phyloP scores from a whole-genome alignment of 208 protist species.

The Leishmania aethiopica region DNA sequence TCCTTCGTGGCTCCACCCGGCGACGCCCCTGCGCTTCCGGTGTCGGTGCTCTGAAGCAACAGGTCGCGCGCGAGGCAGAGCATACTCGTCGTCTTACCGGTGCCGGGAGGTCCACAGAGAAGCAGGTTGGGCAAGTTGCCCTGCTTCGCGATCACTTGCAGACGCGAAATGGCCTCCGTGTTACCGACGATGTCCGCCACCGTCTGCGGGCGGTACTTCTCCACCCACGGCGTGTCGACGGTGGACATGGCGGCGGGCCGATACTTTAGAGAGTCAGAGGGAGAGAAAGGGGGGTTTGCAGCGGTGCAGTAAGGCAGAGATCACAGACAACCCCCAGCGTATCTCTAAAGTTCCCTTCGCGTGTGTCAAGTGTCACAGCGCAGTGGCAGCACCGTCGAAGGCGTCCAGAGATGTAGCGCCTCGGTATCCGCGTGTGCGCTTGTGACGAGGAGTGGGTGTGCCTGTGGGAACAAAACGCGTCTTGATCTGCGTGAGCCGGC shows the following conservation, averaged over 20 bases:
- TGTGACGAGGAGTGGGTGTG: too few relatives aligned
- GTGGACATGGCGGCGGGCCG: conserved; percentile 16
- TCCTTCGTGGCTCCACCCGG: conserved; percentile 21
- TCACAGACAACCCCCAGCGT: not conserved
- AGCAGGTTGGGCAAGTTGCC: conserved; percentile 99
- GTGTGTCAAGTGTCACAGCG: not conserved
- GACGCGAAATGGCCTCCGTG: conserved; percentile 94
- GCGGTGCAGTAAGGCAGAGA: not conserved
- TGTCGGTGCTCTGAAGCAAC: conserved; percentile 61
- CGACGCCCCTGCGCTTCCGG: conserved; percentile 1
- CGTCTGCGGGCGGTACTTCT: conserved; percentile 98
- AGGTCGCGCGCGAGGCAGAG: conserved; percentile 96
- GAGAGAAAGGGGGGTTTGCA: too few relatives aligned
- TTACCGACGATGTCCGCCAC: conserved; percentile 99
- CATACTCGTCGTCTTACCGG: conserved; percentile 98
- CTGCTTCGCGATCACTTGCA: conserved; percentile 95
- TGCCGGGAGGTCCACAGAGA: conserved; percentile 94
- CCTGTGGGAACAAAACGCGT: not conserved
- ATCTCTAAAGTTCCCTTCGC: not conserved
- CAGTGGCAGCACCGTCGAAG: not conserved
- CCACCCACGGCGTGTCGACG: conserved; percentile 94
- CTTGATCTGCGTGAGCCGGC: not conserved
- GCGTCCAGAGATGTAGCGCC: not conserved
- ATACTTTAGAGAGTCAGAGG: not conserved
- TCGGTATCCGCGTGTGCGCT: not conserved